Base-by-base conservation (phyloP, 177 flowering plant genomes). In the Vitis hybrid region DNA sequence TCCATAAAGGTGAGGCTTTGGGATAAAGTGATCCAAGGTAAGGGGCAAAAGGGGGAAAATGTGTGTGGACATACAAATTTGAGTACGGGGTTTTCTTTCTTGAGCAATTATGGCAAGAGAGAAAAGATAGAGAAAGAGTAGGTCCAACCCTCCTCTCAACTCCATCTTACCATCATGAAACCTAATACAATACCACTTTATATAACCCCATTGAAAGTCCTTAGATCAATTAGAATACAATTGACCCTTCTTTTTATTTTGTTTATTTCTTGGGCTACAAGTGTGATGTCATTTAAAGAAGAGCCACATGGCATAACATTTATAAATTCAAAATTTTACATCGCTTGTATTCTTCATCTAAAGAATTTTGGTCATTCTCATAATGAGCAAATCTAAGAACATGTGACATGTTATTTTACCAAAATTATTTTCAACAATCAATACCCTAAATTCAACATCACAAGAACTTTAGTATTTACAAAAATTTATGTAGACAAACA, bases 61-160 rank as follows among this genome's bases (percentile, higher is more conserved):
- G 15, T 40, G 14, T 15, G 64, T 62, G 64, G 12, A 34, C 50
- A 62, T 10, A 32, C 6, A 66, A 55, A 66, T 30, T 32, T 55
- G 15, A n/a, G 50, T 56, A 34, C 1, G 19, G 2, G 17, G 9
- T 18, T 57, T 61, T 7, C 10, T 52, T 70, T 62, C 40, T 34
- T 66, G 9, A 19, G 56, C 54, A 63, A 74, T 74, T 45, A 74
- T 74, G 72, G 49, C 56, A 73, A 23, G 2, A 45, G 12, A 65
- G 70, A 72, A 72, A 67, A 18, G n/a, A 19, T 18, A 62, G 1
- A 52, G n/a, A 70, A 55, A 54, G 61, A 69, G 73, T 70, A 65
- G 73, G 77, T 74, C 73, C 62, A 70, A 65, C 72, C 45, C 69
- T 14, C 60, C 69, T 51, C 68, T 64, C 65, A 64, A 34, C 77